Conservation (phyloP, 306 rosid genomes). For the Lupinus albus region DNA sequence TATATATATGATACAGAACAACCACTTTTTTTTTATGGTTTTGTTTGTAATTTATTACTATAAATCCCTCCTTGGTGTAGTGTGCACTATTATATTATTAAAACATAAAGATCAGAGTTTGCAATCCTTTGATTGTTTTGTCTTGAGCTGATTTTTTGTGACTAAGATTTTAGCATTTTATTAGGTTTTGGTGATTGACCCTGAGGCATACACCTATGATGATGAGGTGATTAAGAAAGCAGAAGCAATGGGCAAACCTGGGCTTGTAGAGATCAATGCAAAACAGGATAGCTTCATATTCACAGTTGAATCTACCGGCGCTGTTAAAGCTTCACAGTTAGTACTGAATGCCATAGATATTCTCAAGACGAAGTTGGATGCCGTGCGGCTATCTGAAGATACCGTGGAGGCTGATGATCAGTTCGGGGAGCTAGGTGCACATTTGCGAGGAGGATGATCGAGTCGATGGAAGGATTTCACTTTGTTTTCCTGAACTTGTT, state of each 20-base stretch:
- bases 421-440: slow-evolving; percentile 96
- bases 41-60: slow-evolving; percentile 17
- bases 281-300: slow-evolving; percentile 89
- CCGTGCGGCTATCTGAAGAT: slow-evolving; percentile 89
- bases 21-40: background rate
- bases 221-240: slow-evolving; percentile 96
- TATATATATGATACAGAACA: background rate
- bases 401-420: slow-evolving; percentile 94
- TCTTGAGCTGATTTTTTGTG: background rate
- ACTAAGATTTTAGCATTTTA: slow-evolving; percentile 10
- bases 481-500: slow-evolving; percentile 40
- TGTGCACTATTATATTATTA: background rate
- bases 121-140: background rate
- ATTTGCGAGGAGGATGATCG: slow-evolving; percentile 90
- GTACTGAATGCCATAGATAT: slow-evolving; percentile 88
- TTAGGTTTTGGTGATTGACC: slow-evolving; percentile 71
- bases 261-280: slow-evolving; percentile 84
- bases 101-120: background rate
- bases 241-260: slow-evolving; percentile 93
- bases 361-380: slow-evolving; percentile 90
- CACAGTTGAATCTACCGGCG: slow-evolving; percentile 93
- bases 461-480: background rate
- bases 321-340: slow-evolving; percentile 81
- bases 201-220: slow-evolving; percentile 89
- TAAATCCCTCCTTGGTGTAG: background rate